Conservation (phyloP, 108 stramenopile genomes). For the Aurantiochytrium sp. region DNA sequence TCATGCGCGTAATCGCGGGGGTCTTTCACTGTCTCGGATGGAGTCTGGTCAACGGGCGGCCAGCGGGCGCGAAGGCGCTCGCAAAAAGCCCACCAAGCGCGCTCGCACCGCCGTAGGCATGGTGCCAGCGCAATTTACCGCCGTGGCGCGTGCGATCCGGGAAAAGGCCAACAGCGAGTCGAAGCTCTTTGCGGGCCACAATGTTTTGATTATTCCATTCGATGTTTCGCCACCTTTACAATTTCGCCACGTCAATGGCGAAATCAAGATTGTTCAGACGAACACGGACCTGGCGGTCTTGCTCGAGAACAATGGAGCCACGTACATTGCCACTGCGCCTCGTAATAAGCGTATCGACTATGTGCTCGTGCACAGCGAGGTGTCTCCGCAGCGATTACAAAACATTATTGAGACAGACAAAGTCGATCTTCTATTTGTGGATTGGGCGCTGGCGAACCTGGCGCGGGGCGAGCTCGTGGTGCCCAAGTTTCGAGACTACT, state of each 20-base stretch:
- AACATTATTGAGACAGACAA: background rate
- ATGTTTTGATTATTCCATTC: background rate
- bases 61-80: background rate
- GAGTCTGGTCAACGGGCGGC: background rate
- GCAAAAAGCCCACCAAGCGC: background rate
- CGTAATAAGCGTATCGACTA: background rate
- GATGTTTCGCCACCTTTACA: background rate
- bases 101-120: background rate
- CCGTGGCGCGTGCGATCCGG: background rate
- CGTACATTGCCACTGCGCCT: background rate
- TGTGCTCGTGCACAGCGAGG: background rate
- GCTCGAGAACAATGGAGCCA: background rate
- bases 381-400: background rate
- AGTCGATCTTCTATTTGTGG: background rate
- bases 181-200: background rate
- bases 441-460: background rate
- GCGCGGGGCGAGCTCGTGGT: background rate
- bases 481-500: background rate
- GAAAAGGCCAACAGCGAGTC: background rate
- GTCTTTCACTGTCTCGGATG: background rate
- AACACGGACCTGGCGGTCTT: background rate
- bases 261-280: background rate
- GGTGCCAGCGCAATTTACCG: background rate
- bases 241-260: background rate
- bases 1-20: background rate